Conservation (phyloP, 176 grass and related monocot species). For the Tuctoria greenei region DNA sequence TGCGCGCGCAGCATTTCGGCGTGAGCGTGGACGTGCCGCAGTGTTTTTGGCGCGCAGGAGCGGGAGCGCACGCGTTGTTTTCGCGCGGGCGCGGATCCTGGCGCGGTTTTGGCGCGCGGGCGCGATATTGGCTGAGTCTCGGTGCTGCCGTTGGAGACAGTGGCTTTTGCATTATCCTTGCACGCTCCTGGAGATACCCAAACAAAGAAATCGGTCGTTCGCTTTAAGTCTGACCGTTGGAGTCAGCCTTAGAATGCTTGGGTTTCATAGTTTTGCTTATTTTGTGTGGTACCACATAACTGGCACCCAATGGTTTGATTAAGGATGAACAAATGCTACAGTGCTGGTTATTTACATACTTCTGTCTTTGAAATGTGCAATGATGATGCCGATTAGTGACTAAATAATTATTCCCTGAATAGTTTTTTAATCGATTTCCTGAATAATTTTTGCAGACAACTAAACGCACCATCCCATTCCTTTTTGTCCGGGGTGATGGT, state of each 20-base stretch:
- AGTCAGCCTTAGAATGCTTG: neutral
- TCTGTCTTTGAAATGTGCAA: neutral
- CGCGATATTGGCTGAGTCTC: too few relatives aligned
- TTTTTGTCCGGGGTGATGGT: slow-evolving; percentile 96
- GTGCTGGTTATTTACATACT: neutral
- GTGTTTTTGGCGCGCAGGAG: too few relatives aligned
- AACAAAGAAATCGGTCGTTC: too few relatives aligned
- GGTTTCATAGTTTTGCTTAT: neutral
- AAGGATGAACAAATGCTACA: neutral
- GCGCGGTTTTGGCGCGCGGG: too few relatives aligned
- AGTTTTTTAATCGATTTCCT: neutral
- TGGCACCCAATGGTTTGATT: neutral
- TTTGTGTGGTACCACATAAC: neutral
- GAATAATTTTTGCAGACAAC: slow-evolving; percentile 59
- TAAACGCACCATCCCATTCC: slow-evolving; percentile 80
- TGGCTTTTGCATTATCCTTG: too few relatives aligned
- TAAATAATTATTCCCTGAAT: neutral
- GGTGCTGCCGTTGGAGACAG: too few relatives aligned
- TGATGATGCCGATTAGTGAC: neutral
- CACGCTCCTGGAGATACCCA: too few relatives aligned
- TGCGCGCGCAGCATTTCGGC: too few relatives aligned
- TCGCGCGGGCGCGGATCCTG: too few relatives aligned
- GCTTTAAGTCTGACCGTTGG: too few relatives aligned
- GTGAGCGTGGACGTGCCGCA: too few relatives aligned
- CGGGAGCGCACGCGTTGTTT: too few relatives aligned